Evolutionary conservation across 768 basidiomycete species (phyloP), one percentile per base, ranked within the genome.

Genomic region (Suillus plorans): DNA sequence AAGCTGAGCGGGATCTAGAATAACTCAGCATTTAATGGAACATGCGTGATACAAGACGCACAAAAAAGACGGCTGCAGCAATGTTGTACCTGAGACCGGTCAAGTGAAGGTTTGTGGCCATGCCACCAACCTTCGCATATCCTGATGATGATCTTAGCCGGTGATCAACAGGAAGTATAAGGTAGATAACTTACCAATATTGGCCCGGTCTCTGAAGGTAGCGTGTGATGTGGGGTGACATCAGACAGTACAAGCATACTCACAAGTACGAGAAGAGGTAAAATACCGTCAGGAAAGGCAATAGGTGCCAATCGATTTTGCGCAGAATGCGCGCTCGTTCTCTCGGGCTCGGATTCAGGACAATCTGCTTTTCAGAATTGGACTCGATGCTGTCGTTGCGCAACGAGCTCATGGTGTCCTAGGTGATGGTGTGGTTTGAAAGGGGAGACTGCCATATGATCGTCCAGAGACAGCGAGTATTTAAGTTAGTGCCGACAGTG

Each of bases 251-350:
- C n/a, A 60, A 16, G 22, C 25, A 28, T 8, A 77, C 81, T 74
- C 65, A 82, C 80, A 84, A 69, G 68, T 82, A 83, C 5, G 81
- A 82, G 53, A 82, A 73, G 42, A 84, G 72, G 63, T 80, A 83
- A 16, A 84, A 69, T 37, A 80, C 61, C 3, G 80, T 81, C 44
- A 83, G 76, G 45, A 82, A 74, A 13, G 82, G 81, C 58, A 84
- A 66, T 22, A 84, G 67, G 66, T 82, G 80, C 64, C 72, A 70
- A 67, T 84, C 82, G 39, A 84, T 65, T 67, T 83, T 84, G 31
- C 80, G 74, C 49, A 83, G 65, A 18, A 76, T 59, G 63, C 68
- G 74, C 3, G 70, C 62, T 37, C 72, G 74, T 59, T 76, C 72
- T 41, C 47, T n/a, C 41, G 66, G 64, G 36, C 47, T n/a, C 41